These are phyloP conservation scores for Rhododendron ovatum DNA, from an alignment of 148 eudicot species.

Conservation along the genomic window DNA sequence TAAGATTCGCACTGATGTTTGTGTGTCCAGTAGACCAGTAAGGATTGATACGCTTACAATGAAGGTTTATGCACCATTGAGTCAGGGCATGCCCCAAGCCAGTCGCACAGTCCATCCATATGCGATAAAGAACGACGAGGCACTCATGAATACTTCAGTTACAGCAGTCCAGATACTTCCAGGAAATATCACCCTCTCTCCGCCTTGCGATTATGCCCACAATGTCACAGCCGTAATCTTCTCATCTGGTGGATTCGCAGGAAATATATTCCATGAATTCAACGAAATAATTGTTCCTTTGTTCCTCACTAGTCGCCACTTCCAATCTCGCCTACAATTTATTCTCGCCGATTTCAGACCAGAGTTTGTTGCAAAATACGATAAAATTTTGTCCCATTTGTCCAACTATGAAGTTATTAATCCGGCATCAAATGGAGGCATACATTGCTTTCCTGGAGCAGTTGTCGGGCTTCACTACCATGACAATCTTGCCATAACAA, in stretches of 20 bases:
- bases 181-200: slow-evolving; percentile 23
- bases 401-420: slow-evolving; percentile 31
- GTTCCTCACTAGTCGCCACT: slow-evolving; percentile 41
- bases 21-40: slow-evolving; percentile 28
- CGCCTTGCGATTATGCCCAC: slow-evolving; percentile 43
- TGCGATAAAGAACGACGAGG: slow-evolving; percentile 41
- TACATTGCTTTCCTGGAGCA: slow-evolving; percentile 54
- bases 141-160: slow-evolving; percentile 15
- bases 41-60: slow-evolving; percentile 16
- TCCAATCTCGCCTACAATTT: slow-evolving; percentile 30
- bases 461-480: slow-evolving; percentile 50
- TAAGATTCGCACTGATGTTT: slow-evolving; percentile 17
- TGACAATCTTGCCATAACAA: slow-evolving; percentile 26
- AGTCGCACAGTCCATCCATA: slow-evolving; percentile 33
- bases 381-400: slow-evolving; percentile 24
- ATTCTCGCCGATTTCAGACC: slow-evolving; percentile 35
- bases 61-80: slow-evolving; percentile 23
- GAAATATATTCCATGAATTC: slow-evolving; percentile 53
- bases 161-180: slow-evolving; percentile 41
- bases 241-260: slow-evolving; percentile 53
- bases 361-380: slow-evolving; percentile 34
- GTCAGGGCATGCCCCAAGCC: not conserved
- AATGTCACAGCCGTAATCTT: slow-evolving; percentile 50
- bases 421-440: slow-evolving; percentile 22
- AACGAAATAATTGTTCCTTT: slow-evolving; percentile 61